Percentiles rank a stretch among this genome's conserved stretches.
Evolutionary conservation across 306 rosid genomes (phyloP).

Genomic region (Senna tora): DNA sequence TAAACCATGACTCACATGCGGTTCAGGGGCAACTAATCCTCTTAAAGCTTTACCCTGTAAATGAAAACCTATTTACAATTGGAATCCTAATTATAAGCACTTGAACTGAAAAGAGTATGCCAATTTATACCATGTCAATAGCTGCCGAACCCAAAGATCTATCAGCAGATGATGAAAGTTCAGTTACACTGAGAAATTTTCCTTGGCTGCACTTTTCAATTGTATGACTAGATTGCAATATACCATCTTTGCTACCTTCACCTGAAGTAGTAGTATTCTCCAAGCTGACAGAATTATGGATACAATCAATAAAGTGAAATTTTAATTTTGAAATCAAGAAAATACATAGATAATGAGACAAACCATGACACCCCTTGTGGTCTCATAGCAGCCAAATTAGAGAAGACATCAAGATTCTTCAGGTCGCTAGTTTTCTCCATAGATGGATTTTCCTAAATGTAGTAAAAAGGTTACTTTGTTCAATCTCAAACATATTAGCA

Average conservation of each 20-base stretch:
- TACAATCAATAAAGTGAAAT: conserved; percentile 30
- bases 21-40: conserved; percentile 65
- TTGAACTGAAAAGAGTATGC: conserved; percentile 5
- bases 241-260: conserved; percentile 42
- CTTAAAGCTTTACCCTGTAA: conserved; percentile 81
- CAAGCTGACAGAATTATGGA: conserved; percentile 47
- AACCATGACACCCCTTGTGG: conserved; percentile 57
- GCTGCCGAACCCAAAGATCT: conserved; percentile 55
- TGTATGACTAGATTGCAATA: conserved; percentile 46
- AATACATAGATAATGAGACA: conserved; percentile 33
- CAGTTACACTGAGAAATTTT: conserved; percentile 75
- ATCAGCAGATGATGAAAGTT: conserved; percentile 69
- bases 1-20: conserved; percentile 41
- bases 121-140: conserved; percentile 74
- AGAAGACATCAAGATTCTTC: conserved; percentile 54
- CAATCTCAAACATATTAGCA: conserved; percentile 21
- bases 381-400: conserved; percentile 51
- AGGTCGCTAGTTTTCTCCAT: conserved; percentile 54
- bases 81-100: conserved; percentile 14
- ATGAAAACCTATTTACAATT: conserved; percentile 17
- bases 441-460: conserved; percentile 59
- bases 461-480: conserved; percentile 30
- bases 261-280: conserved; percentile 47
- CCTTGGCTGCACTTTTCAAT: conserved; percentile 62
- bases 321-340: conserved; percentile 6